Evolutionary conservation across 164 flowering plant genomes (phyloP), one percentile per base, ranked within the genome.

Genomic region (Paratinospora sagittata): DNA sequence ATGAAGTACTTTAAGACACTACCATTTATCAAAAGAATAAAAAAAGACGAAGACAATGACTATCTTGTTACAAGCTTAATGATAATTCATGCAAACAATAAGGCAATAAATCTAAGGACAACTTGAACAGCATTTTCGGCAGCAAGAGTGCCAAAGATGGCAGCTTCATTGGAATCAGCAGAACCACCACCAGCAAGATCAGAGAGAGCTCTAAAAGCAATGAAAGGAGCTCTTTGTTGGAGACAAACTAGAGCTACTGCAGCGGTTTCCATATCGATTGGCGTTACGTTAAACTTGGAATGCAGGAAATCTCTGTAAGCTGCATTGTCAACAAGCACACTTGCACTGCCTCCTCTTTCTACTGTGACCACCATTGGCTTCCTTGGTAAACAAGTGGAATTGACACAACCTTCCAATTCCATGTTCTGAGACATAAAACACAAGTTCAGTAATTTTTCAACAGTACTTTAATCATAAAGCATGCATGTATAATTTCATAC

Each of bases 211-310:
- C 83, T 71, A 30, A 84, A 36, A 19, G 70, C 70, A 13, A 84
- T 84, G 73, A 81, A 84, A 27, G 86, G 83, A 9, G 45, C 55
- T 57, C 39, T 80, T 41, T 78, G 78, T 67, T 84, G 82, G 24
- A 43, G 68, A 41, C 81, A 80, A 3, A 77, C 37, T 3, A 84
- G 71, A 3, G 85, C 85, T 49, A 84, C 80, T 8, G 80, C 75
- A 0, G 82, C 81, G 2, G 79, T 82, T 58, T 84, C 87, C 87
- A 82, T 82, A 74, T 84, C 85, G 10, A 78, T 57, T 0, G 84
- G 71, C 8, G 80, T 79, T 0, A 75, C 75, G 10, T 79, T 70
- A 66, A 82, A 84, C 45, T 79, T 78, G 0, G 69, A 39, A 30
- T 74, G 6, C 9, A 82, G 12, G 76, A 84, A 84, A 19, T n/a